A percentile compares a stretch with the other conserved stretches of the same genome.
Conservation (phyloP, 306 rosid species). For the Glycine soja region DNA sequence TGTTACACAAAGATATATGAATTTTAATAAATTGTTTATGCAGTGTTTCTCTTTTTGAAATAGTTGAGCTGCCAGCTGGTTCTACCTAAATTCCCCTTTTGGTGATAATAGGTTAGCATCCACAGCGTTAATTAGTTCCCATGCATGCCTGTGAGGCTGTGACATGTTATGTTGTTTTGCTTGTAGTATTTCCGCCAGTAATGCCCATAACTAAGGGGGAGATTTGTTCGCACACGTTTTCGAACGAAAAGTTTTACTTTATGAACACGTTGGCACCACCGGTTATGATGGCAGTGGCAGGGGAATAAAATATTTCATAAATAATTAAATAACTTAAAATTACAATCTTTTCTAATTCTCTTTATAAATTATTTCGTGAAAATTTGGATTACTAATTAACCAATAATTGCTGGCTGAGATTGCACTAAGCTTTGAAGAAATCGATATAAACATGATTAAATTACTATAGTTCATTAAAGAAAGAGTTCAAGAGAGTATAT, state of each 20-base stretch:
- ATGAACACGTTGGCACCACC: conserved; percentile 2
- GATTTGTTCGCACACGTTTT: conserved; percentile 38
- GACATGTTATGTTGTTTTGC: neutral
- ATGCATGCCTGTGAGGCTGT: conserved; percentile 36
- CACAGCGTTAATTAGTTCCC: conserved; percentile 23
- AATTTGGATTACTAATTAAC: neutral
- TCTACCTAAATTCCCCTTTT: neutral
- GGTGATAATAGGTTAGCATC: conserved; percentile 8
- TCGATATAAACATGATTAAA: too few species aligned
- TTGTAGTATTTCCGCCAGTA: conserved; percentile 40
- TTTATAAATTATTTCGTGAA: neutral
- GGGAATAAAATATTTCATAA: too few species aligned
- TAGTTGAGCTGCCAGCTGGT: conserved; percentile 34
- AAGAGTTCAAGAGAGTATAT: too few species aligned
- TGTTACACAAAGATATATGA: neutral
- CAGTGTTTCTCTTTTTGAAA: neutral
- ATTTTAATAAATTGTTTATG: neutral
- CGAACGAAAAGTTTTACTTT: conserved; percentile 11
- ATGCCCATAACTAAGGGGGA: conserved; percentile 51
- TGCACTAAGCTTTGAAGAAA: too few species aligned
- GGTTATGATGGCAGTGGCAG: too few species aligned
- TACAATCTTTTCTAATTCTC: too few species aligned
- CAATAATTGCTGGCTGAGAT: neutral
- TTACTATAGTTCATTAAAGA: too few species aligned
- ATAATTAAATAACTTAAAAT: too few species aligned